Conservation (phyloP, 2,329 filamentous ascomycete genomes). For the Amylocarpus encephaloides region DNA sequence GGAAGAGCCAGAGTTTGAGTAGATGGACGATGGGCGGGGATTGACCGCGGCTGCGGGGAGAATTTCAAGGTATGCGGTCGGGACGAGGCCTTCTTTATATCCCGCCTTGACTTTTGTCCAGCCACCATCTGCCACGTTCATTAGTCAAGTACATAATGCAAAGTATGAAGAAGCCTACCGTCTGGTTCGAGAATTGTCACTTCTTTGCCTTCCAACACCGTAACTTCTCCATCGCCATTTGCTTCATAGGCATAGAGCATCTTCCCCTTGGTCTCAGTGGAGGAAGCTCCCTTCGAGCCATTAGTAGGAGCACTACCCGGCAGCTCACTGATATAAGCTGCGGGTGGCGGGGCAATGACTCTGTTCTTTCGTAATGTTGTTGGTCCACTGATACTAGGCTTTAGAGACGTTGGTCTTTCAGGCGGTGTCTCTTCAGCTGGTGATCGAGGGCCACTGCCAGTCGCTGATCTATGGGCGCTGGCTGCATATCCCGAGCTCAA, state of each 20-base stretch:
- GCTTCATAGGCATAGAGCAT: constrained; percentile 89
- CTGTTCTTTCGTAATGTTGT: constrained; percentile 51
- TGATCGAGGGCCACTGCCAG: constrained; percentile 47
- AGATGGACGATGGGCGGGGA: constrained; percentile 62
- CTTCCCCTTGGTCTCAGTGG: constrained; percentile 63
- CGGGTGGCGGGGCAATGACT: constrained; percentile 80
- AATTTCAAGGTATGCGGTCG: constrained; percentile 76
- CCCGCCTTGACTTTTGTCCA: constrained; percentile 82
- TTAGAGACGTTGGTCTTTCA: constrained; percentile 26
- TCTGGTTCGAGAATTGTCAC: constrained; percentile 78
- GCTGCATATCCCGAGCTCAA: constrained; percentile 82
- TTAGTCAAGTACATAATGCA: constrained; percentile 28
- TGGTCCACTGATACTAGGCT: constrained; percentile 19
- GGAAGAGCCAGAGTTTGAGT: constrained; percentile 71
- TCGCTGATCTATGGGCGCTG: constrained; percentile 69
- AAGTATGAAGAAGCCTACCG: constrained; percentile 50
- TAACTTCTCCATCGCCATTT: constrained; percentile 73
- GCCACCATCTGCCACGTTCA: constrained; percentile 63
- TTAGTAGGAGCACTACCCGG: constrained; percentile 44
- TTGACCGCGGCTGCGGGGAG: constrained; percentile 37
- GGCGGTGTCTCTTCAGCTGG: constrained; percentile 46
- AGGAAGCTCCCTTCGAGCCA: constrained; percentile 30
- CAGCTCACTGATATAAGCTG: constrained; percentile 67
- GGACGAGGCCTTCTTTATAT: constrained; percentile 76
- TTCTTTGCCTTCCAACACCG: constrained; percentile 71